phyloP scores from a whole-genome alignment of 73 alveolate species.

The Symbiodinium pilosum region DNA sequence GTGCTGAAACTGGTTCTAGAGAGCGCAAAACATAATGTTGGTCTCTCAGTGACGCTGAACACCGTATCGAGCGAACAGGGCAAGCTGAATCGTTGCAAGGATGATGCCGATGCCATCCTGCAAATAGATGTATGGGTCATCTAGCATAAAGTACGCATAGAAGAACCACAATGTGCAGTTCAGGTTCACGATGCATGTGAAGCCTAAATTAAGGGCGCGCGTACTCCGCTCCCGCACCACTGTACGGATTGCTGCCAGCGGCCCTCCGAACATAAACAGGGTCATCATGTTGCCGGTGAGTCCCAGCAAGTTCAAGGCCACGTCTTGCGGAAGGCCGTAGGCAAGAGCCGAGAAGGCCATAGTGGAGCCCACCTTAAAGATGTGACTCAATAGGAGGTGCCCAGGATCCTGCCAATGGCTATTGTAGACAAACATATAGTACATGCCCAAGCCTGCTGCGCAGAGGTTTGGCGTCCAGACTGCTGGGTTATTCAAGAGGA shows the following conservation, averaged over 20 bases:
- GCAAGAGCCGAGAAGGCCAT: constrained; percentile 39
- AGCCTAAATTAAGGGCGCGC: constrained; percentile 44
- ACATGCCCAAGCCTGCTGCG: constrained; percentile 50
- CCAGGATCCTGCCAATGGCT: constrained; percentile 41
- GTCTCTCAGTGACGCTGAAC: constrained; percentile 58
- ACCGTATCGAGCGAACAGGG: constrained; percentile 82
- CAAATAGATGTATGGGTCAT: constrained; percentile 78
- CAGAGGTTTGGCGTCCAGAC: constrained; percentile 81
- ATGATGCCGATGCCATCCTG: constrained; percentile 72
- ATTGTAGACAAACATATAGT: constrained; percentile 51
- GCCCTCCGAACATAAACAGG: constrained; percentile 74
- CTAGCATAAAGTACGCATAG: constrained; percentile 74
- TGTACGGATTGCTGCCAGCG: constrained; percentile 55
- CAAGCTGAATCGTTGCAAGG: constrained; percentile 58
- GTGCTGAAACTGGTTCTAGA: no score
- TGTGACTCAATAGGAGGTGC: constrained; percentile 21
- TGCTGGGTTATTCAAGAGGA: constrained; percentile 54
- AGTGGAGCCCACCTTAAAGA: constrained; percentile 40
- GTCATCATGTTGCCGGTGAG: constrained; percentile 83
- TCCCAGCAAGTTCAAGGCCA: constrained; percentile 51
- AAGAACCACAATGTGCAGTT: constrained; percentile 63
- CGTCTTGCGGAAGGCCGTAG: constrained; percentile 38
- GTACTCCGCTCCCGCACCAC: constrained; percentile 73
- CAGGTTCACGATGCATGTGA: constrained; percentile 83
- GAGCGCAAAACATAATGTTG: no score